Conservation (phyloP, 139 green algal genomes). For the Pseudopediastrum boryanum region DNA sequence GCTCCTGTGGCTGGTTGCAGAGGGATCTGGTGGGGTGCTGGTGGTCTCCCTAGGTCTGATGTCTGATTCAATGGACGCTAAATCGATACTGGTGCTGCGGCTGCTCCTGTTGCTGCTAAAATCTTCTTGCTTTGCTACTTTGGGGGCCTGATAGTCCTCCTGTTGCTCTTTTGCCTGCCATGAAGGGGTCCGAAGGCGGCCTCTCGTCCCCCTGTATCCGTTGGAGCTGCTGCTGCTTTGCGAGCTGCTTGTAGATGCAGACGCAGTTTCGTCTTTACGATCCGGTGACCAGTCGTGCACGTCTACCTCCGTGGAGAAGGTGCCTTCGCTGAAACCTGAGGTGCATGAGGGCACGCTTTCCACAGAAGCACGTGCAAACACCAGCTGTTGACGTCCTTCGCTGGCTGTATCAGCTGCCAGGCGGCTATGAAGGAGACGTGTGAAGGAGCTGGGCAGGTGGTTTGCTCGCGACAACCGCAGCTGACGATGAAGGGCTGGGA, state of each 20-base stretch:
- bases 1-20: no score
- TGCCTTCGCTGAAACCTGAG: neutral
- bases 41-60: neutral
- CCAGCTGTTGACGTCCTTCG: neutral
- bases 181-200: no score
- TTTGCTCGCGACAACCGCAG: no score
- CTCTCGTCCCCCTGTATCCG: no score
- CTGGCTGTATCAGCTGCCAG: no score
- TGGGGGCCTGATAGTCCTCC: neutral
- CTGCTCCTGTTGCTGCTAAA: neutral
- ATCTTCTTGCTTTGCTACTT: neutral
- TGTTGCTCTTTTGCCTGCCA: no score
- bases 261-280: no score
- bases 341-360: conserved; percentile 1
- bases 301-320: neutral
- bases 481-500: no score
- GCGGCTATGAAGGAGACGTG: no score
- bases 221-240: neutral
- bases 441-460: no score
- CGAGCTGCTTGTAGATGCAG: neutral
- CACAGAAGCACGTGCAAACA: neutral
- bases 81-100: neutral
- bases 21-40: no score
- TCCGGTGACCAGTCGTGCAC: no score
- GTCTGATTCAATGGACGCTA: neutral